Percentiles rank a stretch among this genome's conserved stretches.
These are phyloP conservation scores for Penicillium ochrochloron DNA, from an alignment of 495 filamentous ascomycete species.

Conservation along the genomic window DNA sequence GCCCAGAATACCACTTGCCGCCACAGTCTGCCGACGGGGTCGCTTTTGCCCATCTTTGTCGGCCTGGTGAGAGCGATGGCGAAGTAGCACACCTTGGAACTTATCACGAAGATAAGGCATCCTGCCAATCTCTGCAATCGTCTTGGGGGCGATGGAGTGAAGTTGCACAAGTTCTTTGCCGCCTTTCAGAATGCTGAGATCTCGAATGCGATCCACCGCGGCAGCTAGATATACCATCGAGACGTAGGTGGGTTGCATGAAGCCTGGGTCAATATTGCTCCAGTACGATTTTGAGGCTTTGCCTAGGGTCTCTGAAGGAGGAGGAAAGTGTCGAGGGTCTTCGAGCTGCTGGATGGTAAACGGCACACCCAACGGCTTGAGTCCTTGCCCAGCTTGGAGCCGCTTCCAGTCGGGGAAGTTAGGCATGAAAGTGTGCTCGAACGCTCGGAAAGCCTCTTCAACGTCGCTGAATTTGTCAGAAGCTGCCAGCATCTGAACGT, in stretches of 20 bases:
- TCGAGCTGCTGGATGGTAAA: conserved; percentile 34
- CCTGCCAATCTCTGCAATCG: conserved; percentile 53
- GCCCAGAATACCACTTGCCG: conserved; percentile 23
- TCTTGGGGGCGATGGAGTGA: conserved; percentile 50
- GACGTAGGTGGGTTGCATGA: conserved; percentile 55
- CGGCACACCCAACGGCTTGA: conserved; percentile 38
- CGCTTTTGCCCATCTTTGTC: conserved; percentile 12
- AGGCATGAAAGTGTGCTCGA: conserved; percentile 75
- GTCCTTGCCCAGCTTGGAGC: conserved; percentile 37
- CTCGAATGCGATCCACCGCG: conserved; percentile 48
- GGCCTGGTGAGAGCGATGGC: conserved; percentile 25
- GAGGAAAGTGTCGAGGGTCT: conserved; percentile 23
- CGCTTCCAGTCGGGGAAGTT: conserved; percentile 72
- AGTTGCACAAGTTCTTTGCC: conserved; percentile 38
- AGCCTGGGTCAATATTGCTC: conserved; percentile 42
- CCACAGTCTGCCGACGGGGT: conserved; percentile 16
- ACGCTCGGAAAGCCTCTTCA: conserved; percentile 64
- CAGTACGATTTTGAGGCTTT: conserved; percentile 38
- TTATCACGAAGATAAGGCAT: conserved; percentile 58
- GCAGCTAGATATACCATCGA: conserved; percentile 60
- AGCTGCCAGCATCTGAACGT: conserved; percentile 53
- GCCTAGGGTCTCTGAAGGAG: conserved; percentile 32
- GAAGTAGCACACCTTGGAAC: conserved; percentile 45
- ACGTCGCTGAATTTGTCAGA: conserved; percentile 42
- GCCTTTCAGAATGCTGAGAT: conserved; percentile 38